Percentiles rank a stretch among this genome's conserved stretches.
phyloP scores from a whole-genome alignment of 768 basidiomycete species.

The Boletus rufocinnamomeus region DNA sequence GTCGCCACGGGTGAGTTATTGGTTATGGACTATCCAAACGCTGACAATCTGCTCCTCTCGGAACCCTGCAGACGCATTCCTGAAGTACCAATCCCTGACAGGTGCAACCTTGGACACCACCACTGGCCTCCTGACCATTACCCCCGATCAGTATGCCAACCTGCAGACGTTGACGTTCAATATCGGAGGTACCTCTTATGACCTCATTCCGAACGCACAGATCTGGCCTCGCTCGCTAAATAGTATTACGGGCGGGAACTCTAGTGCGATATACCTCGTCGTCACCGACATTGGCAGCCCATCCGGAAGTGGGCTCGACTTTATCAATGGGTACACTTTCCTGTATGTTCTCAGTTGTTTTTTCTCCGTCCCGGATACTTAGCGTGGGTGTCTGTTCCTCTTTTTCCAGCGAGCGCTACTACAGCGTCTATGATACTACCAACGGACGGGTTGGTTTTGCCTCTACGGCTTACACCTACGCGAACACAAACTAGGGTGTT shows the following conservation, averaged over 20 bases:
- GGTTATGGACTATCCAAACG: not conserved
- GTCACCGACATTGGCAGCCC: constrained; percentile 19
- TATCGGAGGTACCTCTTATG: constrained; percentile 18
- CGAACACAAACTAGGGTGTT: not conserved
- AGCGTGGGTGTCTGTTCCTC: not conserved
- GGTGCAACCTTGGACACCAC: constrained; percentile 26
- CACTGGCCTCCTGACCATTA: constrained; percentile 33
- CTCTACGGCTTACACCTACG: not conserved
- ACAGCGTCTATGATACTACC: constrained; percentile 36
- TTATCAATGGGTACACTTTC: constrained; percentile 22
- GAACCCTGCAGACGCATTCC: constrained; percentile 25
- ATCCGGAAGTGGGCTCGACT: constrained; percentile 17
- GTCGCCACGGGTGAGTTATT: constrained; percentile 22
- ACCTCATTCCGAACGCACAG: constrained; percentile 29
- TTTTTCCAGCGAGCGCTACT: constrained; percentile 30
- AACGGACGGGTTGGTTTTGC: constrained; percentile 13
- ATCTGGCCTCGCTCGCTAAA: constrained; percentile 38
- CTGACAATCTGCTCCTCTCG: not conserved
- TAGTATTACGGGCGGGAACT: constrained; percentile 27
- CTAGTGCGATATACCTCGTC: constrained; percentile 32
- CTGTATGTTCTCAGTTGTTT: not conserved
- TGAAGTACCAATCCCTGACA: constrained; percentile 24
- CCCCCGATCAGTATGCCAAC: constrained; percentile 23
- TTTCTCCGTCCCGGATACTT: not conserved
- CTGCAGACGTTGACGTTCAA: constrained; percentile 30